Base-by-base conservation (phyloP, 495 filamentous ascomycete species). In the Terfezia boudieri region DNA sequence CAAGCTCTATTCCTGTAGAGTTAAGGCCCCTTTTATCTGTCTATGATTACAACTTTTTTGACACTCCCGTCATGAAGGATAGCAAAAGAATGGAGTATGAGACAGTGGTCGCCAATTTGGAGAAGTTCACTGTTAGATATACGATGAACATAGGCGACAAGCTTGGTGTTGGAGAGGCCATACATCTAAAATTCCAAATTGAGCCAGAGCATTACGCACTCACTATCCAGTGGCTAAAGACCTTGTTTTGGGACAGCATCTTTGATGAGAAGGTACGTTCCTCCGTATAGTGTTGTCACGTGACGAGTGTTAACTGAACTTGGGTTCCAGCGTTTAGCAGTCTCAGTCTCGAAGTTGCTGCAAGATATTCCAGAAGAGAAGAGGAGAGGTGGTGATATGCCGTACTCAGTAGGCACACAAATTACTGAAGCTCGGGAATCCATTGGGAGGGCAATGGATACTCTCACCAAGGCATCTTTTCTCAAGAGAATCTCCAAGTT, bases 331-430 rank as follows among this genome's bases (percentile, higher is more conserved):
- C 76, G 92, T 59, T 73, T 99, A 55, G 80, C 79, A 56, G 81
- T 88, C 0, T 83, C 82, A n/a, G 76, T 88, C n/a, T 76, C 78
- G 17, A 84, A 92, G 65, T 79, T 94, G 26, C 75, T 94, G 8
- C 86, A 88, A 9, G 90, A 95, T 63, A 81, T 99, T 32, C 90
- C 90, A 3, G 87, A 96, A 57, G 73, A 82, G 54, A 99, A 96
- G 74, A 80, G 90, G 17, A 83, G 79, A 57, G 90, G 92, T 26
- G 79, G 83, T 56, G 74, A 75, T 58, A 88, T 89, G 84, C 67
- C 74, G 4, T 66, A 66, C 50, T 79, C 84, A n/a, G 82, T 93
- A 8, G 81, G 86, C 57, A 73, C 75, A 52, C 88, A 90, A 72
- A 75, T 93, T 37, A 80, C 89, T 59, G 79, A 82, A 57, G 74